Conservation (phyloP, 2,329 filamentous ascomycete genomes). For the Didymella exigua region DNA sequence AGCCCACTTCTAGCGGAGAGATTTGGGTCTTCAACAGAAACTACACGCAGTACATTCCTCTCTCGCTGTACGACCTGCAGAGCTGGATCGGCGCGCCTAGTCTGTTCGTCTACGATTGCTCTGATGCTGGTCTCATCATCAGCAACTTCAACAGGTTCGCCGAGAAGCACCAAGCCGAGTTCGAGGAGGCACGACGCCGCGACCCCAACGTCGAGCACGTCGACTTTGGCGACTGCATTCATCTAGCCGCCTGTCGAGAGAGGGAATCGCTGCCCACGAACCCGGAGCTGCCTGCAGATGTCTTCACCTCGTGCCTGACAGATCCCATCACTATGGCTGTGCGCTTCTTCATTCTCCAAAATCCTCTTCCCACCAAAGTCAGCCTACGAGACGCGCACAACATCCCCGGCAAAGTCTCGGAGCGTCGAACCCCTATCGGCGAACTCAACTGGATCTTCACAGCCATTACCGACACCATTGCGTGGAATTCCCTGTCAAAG, state of each 20-base stretch:
- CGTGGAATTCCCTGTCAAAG: slow-evolving; percentile 92
- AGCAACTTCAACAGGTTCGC: slow-evolving; percentile 93
- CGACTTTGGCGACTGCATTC: slow-evolving; percentile 83
- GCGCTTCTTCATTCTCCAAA: slow-evolving; percentile 94
- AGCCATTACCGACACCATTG: slow-evolving; percentile 97
- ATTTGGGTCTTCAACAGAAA: slow-evolving; percentile 99
- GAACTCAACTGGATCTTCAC: slow-evolving; percentile 99
- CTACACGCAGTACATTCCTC: slow-evolving; percentile 97
- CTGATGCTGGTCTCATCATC: slow-evolving; percentile 93
- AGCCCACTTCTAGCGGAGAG: slow-evolving; percentile 92
- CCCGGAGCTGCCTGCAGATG: slow-evolving; percentile 86
- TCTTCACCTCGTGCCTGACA: slow-evolving; percentile 94
- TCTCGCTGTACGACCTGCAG: slow-evolving; percentile 93
- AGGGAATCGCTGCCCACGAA: slow-evolving; percentile 96
- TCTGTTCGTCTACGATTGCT: slow-evolving; percentile 97
- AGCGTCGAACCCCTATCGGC: slow-evolving; percentile 88
- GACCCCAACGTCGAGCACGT: slow-evolving; percentile 71
- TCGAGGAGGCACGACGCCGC: slow-evolving; percentile 73
- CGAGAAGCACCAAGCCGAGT: slow-evolving; percentile 91
- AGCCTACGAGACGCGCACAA: slow-evolving; percentile 83
- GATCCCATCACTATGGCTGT: slow-evolving; percentile 98
- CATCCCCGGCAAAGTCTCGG: slow-evolving; percentile 88
- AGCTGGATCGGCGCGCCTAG: slow-evolving; percentile 95
- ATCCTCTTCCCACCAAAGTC: slow-evolving; percentile 71
- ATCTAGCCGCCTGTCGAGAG: slow-evolving; percentile 87